Base-by-base conservation (phyloP, 192 early-diverging fungal species). In the Rhizophagus clarus region DNA sequence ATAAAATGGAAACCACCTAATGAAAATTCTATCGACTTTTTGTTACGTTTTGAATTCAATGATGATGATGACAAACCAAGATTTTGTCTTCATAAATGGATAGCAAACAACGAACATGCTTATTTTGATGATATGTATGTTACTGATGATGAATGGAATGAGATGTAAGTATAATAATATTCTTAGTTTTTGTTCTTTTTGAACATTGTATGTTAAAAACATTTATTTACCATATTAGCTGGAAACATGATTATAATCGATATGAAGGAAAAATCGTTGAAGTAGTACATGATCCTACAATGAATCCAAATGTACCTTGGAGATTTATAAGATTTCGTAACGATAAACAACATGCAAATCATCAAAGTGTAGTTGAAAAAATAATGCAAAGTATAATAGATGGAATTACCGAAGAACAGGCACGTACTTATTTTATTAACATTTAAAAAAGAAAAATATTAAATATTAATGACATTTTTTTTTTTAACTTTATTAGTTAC, bases 1-100 rank as follows among this genome's bases (percentile, higher is more conserved):
- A 81, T 95, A 70, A 96, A 96, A 83, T 96, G 95, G 95, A 96
- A 95, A 78, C 93, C 95, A 20, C 88, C 93, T 11, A 84, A 88
- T 78, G 94, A 95, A 69, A 96, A 95, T 79, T 94, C 94, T 0
- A 84, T 95, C 12, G 95, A 96, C 76, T 94, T 96, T 32, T 85
- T 83, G 67, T 71, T 94, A n/a, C 60, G 78, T 11, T 61, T 91
- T 10, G 67, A 83, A 8, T 40, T n/a, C 24, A 5, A 42, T 24
- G 22, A 12, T 37, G 12, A 74, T n/a, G 75, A 40, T 10, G 80
- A 71, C 34, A 81, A 75, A 51, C 89, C 88, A 2, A 72, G 84
- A 20, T 84, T 95, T 56, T 32, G 81, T 14, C 79, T 95, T 31
- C 37, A 79, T 6, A 84, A 87, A 31, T 92, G 90, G 91, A 71